Evolutionary conservation across 2,329 filamentous ascomycete genomes (phyloP).

Genomic region (Alternaria gaisen): DNA sequence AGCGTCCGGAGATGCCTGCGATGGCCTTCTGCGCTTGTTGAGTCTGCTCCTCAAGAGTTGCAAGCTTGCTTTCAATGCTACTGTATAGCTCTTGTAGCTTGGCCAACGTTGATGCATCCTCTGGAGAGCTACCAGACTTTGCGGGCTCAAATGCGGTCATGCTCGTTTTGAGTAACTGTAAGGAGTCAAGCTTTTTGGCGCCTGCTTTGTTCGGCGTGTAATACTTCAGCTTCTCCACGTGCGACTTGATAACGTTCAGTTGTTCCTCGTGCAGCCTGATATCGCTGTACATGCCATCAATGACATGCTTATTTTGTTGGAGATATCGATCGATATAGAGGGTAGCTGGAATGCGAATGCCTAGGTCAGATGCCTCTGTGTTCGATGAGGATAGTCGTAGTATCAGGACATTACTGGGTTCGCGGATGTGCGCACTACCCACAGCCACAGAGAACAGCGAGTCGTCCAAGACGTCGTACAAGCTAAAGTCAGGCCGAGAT

Average conservation of each 20-base stretch:
- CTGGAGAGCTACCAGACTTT: constrained; percentile 21
- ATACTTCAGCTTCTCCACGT: constrained; percentile 50
- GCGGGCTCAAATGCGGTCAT: constrained; percentile 46
- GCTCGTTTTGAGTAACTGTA: constrained; percentile 51
- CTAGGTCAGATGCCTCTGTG: constrained; percentile 50
- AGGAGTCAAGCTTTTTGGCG: constrained; percentile 46
- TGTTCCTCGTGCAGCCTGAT: constrained; percentile 45
- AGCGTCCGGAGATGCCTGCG: constrained; percentile 55
- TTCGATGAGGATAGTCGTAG: constrained; percentile 51
- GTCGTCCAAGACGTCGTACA: constrained; percentile 65
- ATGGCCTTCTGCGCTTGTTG: constrained; percentile 54
- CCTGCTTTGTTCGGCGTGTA: constrained; percentile 39
- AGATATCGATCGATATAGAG: constrained; percentile 70
- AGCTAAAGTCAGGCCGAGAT: constrained; percentile 45
- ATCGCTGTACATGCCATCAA: constrained; percentile 58
- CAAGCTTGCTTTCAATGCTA: constrained; percentile 46
- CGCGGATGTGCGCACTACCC: constrained; percentile 40
- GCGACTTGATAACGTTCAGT: constrained; percentile 43
- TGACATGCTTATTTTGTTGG: constrained; percentile 58
- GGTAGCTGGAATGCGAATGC: constrained; percentile 61
- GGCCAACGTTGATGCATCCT: constrained; percentile 32
- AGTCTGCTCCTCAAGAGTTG: constrained; percentile 53
- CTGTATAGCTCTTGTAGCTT: constrained; percentile 43
- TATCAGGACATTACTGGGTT: constrained; percentile 63
- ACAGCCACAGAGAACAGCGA: constrained; percentile 52